Evolutionary conservation across 148 eudicot genomes (phyloP).

Genomic region (Vaccinium darrowii): DNA sequence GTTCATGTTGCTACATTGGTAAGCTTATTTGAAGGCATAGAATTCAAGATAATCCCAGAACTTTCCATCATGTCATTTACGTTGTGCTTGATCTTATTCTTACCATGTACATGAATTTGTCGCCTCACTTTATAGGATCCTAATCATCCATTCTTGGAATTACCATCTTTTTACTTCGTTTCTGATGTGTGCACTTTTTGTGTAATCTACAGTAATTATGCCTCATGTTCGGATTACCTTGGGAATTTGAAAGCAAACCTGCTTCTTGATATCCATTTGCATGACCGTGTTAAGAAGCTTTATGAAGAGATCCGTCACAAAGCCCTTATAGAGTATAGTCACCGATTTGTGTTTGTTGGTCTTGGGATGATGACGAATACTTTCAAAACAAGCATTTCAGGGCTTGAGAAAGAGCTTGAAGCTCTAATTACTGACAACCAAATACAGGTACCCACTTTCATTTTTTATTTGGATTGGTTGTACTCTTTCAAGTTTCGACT

Average conservation of each 20-base stretch:
- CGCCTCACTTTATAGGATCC: neutral
- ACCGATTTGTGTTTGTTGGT: slow-evolving; percentile 87
- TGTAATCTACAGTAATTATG: slow-evolving; percentile 61
- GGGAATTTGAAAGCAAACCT: slow-evolving; percentile 80
- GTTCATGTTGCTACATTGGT: slow-evolving; percentile 3
- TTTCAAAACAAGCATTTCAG: slow-evolving; percentile 65
- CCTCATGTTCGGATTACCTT: slow-evolving; percentile 57
- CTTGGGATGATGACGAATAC: slow-evolving; percentile 92
- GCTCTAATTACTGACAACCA: slow-evolving; percentile 76
- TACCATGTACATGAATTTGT: neutral
- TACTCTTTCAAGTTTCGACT: neutral
- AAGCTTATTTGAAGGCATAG: no score
- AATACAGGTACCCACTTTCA: slow-evolving; percentile 61
- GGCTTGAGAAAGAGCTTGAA: slow-evolving; percentile 88
- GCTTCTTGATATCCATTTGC: slow-evolving; percentile 85
- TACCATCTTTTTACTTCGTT: neutral
- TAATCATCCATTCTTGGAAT: neutral
- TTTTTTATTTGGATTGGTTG: no score
- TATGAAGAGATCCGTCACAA: slow-evolving; percentile 82
- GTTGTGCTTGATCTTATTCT: neutral
- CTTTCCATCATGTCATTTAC: neutral
- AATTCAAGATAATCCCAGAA: no score
- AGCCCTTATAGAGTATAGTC: slow-evolving; percentile 90
- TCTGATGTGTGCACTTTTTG: neutral
- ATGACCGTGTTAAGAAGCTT: slow-evolving; percentile 77